Conservation (phyloP, 179 eudicot genomes). For the Actinidia arguta region DNA sequence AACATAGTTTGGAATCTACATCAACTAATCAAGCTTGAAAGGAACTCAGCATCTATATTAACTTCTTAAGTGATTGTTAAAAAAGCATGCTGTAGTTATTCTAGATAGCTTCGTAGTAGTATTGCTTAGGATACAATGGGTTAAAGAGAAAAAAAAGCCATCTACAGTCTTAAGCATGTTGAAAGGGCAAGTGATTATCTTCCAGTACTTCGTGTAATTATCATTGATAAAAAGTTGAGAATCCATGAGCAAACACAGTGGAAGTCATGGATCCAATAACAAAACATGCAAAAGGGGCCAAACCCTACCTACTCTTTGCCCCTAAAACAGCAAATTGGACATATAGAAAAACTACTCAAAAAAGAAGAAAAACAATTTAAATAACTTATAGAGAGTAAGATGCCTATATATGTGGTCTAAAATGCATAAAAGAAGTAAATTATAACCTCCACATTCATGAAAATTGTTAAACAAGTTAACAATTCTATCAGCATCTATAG, state of each 20-base stretch:
- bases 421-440: slow-evolving; percentile 13
- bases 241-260: not conserved
- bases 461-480: slow-evolving; percentile 90
- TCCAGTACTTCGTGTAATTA: not conserved
- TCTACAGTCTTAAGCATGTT: not conserved
- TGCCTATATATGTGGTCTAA: not conserved
- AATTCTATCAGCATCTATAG: slow-evolving; percentile 94
- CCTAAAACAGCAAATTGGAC: not conserved
- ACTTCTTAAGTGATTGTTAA: not conserved
- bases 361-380: not conserved
- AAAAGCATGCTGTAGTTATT: not conserved
- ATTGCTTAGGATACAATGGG: not conserved
- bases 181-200: slow-evolving; percentile 1
- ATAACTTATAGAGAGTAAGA: not conserved
- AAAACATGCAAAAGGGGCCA: not conserved
- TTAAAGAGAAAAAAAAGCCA: not conserved
- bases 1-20: not conserved
- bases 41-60: not conserved
- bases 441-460: slow-evolving; percentile 97
- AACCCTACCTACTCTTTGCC: too few species aligned
- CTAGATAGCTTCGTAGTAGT: not conserved
- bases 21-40: not conserved
- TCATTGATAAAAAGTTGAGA: not conserved
- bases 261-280: not conserved
- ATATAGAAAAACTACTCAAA: slow-evolving; percentile 1